Evolutionary conservation across 2,329 filamentous ascomycete genomes (phyloP).

Genomic region (Epichloe brachyelytri): DNA sequence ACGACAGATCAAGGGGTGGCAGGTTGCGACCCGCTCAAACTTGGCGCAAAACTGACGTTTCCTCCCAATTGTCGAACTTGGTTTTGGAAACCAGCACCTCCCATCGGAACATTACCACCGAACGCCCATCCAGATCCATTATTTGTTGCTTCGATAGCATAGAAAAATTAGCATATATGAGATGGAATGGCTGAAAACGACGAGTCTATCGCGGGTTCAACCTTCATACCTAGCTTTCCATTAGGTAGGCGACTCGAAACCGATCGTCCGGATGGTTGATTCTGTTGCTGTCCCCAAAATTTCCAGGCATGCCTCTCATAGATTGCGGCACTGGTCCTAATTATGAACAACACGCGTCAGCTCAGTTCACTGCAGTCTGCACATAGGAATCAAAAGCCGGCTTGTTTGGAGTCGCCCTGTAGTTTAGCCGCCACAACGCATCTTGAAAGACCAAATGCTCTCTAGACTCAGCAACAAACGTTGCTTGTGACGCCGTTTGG

Average conservation of each 20-base stretch:
- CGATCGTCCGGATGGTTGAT: conserved; percentile 37
- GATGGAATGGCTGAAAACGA: too few relatives aligned
- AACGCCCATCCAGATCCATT: conserved; percentile 49
- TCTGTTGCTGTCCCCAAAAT: conserved; percentile 48
- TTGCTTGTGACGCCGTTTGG: neutral
- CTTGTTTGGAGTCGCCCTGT: neutral
- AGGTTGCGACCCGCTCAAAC: conserved; percentile 49
- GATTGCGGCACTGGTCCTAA: conserved; percentile 48
- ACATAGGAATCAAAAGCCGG: neutral
- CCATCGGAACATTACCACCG: conserved; percentile 48
- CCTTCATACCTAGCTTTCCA: conserved; percentile 45
- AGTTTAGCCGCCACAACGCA: neutral
- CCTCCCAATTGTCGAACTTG: conserved; percentile 41
- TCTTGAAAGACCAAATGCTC: neutral
- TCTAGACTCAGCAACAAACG: neutral
- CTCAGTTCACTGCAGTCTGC: conserved; percentile 1
- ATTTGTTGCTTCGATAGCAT: conserved; percentile 26
- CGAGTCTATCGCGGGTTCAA: neutral
- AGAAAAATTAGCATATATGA: neutral
- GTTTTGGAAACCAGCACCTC: conserved; percentile 39
- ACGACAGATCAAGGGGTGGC: conserved; percentile 51
- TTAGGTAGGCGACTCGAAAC: conserved; percentile 49
- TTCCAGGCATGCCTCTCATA: conserved; percentile 47
- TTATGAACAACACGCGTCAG: conserved; percentile 16
- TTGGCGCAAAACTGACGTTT: conserved; percentile 54